phyloP scores from a whole-genome alignment of 306 rosid species.

The Glycine tomentella region DNA sequence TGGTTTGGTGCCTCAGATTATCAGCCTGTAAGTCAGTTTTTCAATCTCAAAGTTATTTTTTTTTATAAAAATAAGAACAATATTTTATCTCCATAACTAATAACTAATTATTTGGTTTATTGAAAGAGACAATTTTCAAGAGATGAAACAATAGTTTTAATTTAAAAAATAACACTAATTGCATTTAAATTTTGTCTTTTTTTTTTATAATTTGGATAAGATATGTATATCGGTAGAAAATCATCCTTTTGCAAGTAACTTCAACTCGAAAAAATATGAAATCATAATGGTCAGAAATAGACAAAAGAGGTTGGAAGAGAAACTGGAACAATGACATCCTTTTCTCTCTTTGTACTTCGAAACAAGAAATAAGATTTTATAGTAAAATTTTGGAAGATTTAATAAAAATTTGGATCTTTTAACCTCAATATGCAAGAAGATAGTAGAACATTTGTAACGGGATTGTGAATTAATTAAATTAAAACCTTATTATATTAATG shows the following conservation, averaged over 20 bases:
- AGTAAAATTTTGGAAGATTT: conserved; percentile 28
- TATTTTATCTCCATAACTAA: too few relatives aligned
- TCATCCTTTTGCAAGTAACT: too few relatives aligned
- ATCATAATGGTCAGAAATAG: neutral
- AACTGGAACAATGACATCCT: neutral
- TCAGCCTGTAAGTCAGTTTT: conserved; percentile 70
- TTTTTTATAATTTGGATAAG: neutral
- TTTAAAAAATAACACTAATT: too few relatives aligned
- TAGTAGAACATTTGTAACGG: conserved; percentile 4
- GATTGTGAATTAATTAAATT: neutral
- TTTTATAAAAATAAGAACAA: too few relatives aligned
- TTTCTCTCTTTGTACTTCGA: conserved; percentile 35
- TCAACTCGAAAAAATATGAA: too few relatives aligned
- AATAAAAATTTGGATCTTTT: neutral
- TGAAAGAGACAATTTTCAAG: too few relatives aligned
- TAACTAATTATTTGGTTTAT: too few relatives aligned
- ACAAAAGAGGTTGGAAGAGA: conserved; percentile 14
- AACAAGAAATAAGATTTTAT: conserved; percentile 14
- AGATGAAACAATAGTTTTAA: too few relatives aligned
- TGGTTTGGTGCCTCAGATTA: conserved; percentile 75
- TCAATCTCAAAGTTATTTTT: too few relatives aligned
- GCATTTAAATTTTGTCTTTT: too few relatives aligned
- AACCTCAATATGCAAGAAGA: conserved; percentile 1
- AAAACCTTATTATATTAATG: conserved; percentile 1
- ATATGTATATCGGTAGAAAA: neutral